Conservation (phyloP, 2,329 filamentous ascomycete species). For the Stagonosporopsis tanaceti region DNA sequence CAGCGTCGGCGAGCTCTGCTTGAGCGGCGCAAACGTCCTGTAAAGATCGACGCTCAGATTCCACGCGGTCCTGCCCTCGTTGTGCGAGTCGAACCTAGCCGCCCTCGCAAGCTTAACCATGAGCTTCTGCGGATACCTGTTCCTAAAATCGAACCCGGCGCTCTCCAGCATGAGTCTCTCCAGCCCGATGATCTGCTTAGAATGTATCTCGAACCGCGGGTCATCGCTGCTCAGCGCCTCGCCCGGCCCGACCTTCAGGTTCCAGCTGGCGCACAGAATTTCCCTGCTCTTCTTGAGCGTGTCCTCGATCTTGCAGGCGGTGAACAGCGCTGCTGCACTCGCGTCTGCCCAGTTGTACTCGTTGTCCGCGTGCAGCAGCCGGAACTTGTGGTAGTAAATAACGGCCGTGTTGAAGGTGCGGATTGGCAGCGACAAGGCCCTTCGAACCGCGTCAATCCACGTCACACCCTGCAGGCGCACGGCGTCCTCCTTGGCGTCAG, state of each 20-base stretch:
- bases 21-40: conserved; percentile 90
- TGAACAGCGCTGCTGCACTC: conserved; percentile 85
- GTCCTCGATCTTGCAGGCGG: conserved; percentile 96
- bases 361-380: conserved; percentile 81
- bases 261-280: conserved; percentile 89
- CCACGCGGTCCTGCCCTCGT: conserved; percentile 74
- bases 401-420: conserved; percentile 92
- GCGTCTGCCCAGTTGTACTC: conserved; percentile 89
- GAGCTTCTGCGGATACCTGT: conserved; percentile 83
- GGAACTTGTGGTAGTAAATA: conserved; percentile 93
- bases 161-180: conserved; percentile 94
- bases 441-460: conserved; percentile 86
- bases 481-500: conserved; percentile 79
- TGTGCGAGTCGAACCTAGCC: conserved; percentile 61
- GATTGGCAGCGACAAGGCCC: conserved; percentile 81
- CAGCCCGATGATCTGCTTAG: conserved; percentile 84
- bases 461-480: conserved; percentile 85
- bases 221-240: conserved; percentile 81
- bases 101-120: conserved; percentile 79
- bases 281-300: conserved; percentile 96
- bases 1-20: conserved; percentile 86
- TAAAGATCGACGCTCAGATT: conserved; percentile 88
- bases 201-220: conserved; percentile 79
- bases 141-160: conserved; percentile 92
- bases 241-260: conserved; percentile 74